phyloP scores from a whole-genome alignment of 1,284 basidiomycete genomes.

The Irpex lacteus region DNA sequence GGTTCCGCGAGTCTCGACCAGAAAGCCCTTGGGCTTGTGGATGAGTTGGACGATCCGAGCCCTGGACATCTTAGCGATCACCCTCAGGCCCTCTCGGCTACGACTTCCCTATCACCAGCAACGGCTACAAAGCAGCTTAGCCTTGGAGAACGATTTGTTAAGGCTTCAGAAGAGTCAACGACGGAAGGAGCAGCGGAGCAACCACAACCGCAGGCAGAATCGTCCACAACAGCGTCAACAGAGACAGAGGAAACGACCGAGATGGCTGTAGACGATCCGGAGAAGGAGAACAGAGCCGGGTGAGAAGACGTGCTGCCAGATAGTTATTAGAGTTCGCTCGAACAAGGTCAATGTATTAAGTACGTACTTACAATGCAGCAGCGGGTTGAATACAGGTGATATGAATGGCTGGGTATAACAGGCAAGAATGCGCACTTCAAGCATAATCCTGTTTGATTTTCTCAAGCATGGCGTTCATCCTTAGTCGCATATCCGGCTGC shows the following conservation, averaged over 20 bases:
- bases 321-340: too few relatives aligned
- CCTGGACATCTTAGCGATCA: constrained; percentile 80
- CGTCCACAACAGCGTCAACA: constrained; percentile 17
- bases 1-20: constrained; percentile 33
- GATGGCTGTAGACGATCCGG: constrained; percentile 47
- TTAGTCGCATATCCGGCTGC: constrained; percentile 77
- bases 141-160: constrained; percentile 66
- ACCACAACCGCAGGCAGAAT: background rate
- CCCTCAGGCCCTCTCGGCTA: constrained; percentile 65
- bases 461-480: constrained; percentile 77
- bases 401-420: background rate
- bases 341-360: too few relatives aligned
- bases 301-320: background rate
- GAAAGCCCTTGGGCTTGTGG: constrained; percentile 68
- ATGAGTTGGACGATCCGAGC: constrained; percentile 78
- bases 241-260: constrained; percentile 20
- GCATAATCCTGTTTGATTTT: constrained; percentile 63
- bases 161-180: constrained; percentile 29
- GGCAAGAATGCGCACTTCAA: constrained; percentile 22
- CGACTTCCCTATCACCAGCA: constrained; percentile 45
- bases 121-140: constrained; percentile 42
- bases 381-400: too few relatives aligned
- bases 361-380: too few relatives aligned
- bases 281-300: constrained; percentile 54
- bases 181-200: constrained; percentile 13